phyloP scores from a whole-genome alignment of 768 basidiomycete genomes.

The Mycena chlorophos region DNA sequence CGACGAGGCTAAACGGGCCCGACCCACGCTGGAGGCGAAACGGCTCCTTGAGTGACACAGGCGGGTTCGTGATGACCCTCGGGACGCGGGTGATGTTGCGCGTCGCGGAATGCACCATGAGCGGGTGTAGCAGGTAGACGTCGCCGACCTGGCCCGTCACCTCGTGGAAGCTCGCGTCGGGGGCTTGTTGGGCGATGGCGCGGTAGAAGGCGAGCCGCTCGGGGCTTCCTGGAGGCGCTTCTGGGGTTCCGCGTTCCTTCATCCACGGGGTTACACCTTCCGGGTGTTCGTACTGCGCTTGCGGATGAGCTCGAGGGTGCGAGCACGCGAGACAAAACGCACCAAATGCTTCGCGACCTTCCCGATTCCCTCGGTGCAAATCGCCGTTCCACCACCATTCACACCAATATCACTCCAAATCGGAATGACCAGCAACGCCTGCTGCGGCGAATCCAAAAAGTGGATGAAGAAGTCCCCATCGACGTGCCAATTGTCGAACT shows the following conservation, averaged over 20 bases:
- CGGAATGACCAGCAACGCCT: slow-evolving; percentile 62
- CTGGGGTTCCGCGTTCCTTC: slow-evolving; percentile 16
- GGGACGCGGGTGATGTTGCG: slow-evolving; percentile 57
- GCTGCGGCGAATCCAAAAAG: slow-evolving; percentile 67
- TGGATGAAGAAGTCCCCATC: slow-evolving; percentile 62
- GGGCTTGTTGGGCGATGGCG: slow-evolving; percentile 46
- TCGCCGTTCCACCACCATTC: slow-evolving; percentile 59
- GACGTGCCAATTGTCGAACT: slow-evolving; percentile 65
- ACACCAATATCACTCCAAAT: slow-evolving; percentile 58
- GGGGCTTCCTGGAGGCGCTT: slow-evolving; percentile 1
- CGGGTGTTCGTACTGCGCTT: slow-evolving; percentile 12
- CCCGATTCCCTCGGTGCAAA: slow-evolving; percentile 56
- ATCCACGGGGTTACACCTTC: slow-evolving; percentile 22
- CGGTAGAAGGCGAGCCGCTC: slow-evolving; percentile 19
- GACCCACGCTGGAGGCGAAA: slow-evolving; percentile 51
- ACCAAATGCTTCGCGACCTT: slow-evolving; percentile 52
- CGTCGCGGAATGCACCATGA: slow-evolving; percentile 66
- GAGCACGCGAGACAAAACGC: background rate
- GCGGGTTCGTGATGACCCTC: slow-evolving; percentile 67
- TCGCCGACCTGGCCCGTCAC: slow-evolving; percentile 64
- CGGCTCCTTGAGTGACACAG: slow-evolving; percentile 53
- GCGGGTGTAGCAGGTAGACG: slow-evolving; percentile 61
- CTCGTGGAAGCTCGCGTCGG: slow-evolving; percentile 47
- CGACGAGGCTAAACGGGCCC: slow-evolving; percentile 56
- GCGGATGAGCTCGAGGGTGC: too few species aligned